These are phyloP conservation scores for Hanseniaspora hatyaiensis DNA, from an alignment of 805 yeast species.

Conservation along the genomic window DNA sequence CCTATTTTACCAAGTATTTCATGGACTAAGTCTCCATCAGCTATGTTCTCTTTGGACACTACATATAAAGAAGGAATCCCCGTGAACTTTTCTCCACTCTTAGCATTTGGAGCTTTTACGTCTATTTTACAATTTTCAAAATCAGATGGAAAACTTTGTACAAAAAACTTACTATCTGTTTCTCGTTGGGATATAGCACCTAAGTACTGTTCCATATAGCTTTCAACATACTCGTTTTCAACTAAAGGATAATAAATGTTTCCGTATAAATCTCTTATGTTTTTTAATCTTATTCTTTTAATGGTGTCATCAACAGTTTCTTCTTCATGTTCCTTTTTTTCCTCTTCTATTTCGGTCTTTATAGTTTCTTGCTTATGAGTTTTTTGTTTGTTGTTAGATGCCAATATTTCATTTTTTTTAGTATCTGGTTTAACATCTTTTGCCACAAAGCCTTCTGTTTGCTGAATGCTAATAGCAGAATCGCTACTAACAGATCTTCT, in stretches of 20 bases:
- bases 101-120: conserved; percentile 39
- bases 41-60: conserved; percentile 30
- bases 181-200: conserved; percentile 34
- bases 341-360: neutral
- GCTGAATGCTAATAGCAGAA: no score
- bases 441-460: no score
- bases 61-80: conserved; percentile 66
- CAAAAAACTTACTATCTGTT: conserved; percentile 33
- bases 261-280: conserved; percentile 31
- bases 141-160: conserved; percentile 16
- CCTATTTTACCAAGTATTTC: conserved; percentile 68
- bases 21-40: conserved; percentile 42
- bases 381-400: conserved; percentile 8
- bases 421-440: no score
- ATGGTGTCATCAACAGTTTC: conserved; percentile 14
- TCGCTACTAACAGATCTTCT: no score
- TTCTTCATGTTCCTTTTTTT: neutral
- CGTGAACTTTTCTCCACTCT: conserved; percentile 42
- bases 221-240: conserved; percentile 36
- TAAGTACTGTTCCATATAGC: conserved; percentile 36
- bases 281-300: conserved; percentile 28
- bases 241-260: conserved; percentile 29
- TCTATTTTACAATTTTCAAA: conserved; percentile 25
- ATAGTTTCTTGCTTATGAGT: neutral
- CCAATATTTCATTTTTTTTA: no score